These are phyloP conservation scores for Annulohypoxylon nitens DNA, from an alignment of 495 filamentous ascomycete genomes.

Conservation along the genomic window DNA sequence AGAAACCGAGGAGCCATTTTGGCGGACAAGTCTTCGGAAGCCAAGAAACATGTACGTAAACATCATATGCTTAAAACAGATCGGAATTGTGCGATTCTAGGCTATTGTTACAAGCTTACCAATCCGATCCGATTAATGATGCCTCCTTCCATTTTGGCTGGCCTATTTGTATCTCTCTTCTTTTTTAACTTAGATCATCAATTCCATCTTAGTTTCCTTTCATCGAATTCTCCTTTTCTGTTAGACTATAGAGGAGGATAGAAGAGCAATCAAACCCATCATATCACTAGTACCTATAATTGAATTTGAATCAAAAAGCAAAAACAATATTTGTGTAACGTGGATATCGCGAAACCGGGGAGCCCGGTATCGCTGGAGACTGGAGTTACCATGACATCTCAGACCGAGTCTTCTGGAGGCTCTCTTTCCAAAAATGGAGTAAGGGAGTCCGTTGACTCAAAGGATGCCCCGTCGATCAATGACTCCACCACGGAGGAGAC, in stretches of 20 bases:
- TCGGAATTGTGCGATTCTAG: conserved; percentile 9
- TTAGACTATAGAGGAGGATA: neutral
- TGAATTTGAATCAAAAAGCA: neutral
- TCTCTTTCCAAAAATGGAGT: conserved; percentile 2
- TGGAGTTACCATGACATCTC: conserved; percentile 24
- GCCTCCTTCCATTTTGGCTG: conserved; percentile 3
- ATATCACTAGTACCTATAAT: neutral
- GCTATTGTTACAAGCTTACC: conserved; percentile 38
- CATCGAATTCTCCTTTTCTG: neutral
- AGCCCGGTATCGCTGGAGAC: neutral
- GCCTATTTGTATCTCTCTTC: neutral
- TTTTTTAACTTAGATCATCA: neutral
- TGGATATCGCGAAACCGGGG: conserved; percentile 16
- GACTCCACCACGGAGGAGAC: conserved; percentile 53
- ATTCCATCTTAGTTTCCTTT: conserved; percentile 2
- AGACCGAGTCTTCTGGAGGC: conserved; percentile 17
- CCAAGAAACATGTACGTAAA: neutral
- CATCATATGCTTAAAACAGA: neutral
- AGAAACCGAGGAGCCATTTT: neutral
- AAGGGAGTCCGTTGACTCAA: conserved; percentile 12
- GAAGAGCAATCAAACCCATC: neutral
- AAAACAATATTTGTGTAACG: neutral
- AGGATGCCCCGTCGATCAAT: conserved; percentile 22
- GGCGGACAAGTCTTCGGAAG: neutral
- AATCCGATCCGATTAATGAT: conserved; percentile 38